These are phyloP conservation scores for Senna siamea DNA, from an alignment of 306 rosid species.

Conservation along the genomic window DNA sequence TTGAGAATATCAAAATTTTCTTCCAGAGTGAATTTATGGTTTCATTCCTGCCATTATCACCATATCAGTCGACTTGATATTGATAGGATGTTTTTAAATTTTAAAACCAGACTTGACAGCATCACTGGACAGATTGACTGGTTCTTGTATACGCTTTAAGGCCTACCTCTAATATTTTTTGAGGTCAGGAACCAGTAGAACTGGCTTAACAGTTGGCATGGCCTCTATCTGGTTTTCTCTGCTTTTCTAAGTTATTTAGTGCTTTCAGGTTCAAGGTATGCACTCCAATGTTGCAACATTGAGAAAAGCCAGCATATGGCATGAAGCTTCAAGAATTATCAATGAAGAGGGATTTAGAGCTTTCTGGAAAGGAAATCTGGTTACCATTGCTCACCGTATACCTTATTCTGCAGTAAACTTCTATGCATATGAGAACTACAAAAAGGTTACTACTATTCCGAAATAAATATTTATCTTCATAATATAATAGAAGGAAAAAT, in stretches of 20 bases:
- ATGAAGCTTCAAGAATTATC: constrained; percentile 85
- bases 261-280: constrained; percentile 88
- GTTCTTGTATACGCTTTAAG: neutral
- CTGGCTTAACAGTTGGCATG: too few species aligned
- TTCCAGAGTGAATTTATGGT: too few species aligned
- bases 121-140: neutral
- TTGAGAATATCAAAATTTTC: too few species aligned
- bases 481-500: neutral
- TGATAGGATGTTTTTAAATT: neutral
- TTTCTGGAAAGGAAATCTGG: constrained; percentile 97
- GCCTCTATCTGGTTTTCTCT: constrained; percentile 13
- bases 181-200: neutral
- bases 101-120: neutral
- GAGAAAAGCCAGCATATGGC: constrained; percentile 84
- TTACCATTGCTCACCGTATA: constrained; percentile 90
- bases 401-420: constrained; percentile 94
- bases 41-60: too few species aligned
- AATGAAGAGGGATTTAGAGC: constrained; percentile 92
- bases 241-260: neutral
- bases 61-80: neutral
- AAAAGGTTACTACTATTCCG: constrained; percentile 50
- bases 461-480: neutral
- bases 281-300: constrained; percentile 82
- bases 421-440: constrained; percentile 87
- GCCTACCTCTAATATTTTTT: neutral